Evolutionary conservation across 2,329 filamentous ascomycete species (phyloP).

Genomic region (Amauroascus niger): DNA sequence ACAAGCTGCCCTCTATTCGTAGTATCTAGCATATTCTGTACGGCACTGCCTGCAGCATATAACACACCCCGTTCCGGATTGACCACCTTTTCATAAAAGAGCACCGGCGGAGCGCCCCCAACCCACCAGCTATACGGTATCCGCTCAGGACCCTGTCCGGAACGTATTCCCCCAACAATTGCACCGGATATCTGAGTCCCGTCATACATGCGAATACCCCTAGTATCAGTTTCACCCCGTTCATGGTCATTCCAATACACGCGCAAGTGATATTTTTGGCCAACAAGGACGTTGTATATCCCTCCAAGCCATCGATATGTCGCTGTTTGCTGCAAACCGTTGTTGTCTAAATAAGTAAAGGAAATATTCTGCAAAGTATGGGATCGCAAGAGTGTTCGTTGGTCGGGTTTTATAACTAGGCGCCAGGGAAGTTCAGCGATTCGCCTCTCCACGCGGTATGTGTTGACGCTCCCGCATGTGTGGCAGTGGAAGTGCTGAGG

Average conservation of each 20-base stretch:
- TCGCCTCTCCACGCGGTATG: conserved; percentile 9
- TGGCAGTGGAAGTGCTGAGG: neutral
- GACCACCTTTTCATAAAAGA: conserved; percentile 28
- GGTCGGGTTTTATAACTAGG: conserved; percentile 22
- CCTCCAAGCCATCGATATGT: conserved; percentile 34
- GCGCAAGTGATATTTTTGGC: conserved; percentile 16
- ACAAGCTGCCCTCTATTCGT: neutral
- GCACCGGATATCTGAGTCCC: conserved; percentile 21
- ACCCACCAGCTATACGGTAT: conserved; percentile 24
- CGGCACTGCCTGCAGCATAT: neutral
- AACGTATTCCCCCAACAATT: conserved; percentile 23
- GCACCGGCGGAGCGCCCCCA: conserved; percentile 20
- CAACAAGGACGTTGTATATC: conserved; percentile 22
- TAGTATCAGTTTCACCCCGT: conserved; percentile 21
- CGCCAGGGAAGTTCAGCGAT: conserved; percentile 25
- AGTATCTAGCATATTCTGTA: neutral
- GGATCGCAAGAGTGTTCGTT: conserved; percentile 11
- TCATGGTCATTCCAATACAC: conserved; percentile 28
- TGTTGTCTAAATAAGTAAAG: conserved; percentile 20
- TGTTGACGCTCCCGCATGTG: neutral
- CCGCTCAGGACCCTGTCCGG: conserved; percentile 15
- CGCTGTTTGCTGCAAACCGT: conserved; percentile 17
- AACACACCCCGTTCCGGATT: neutral
- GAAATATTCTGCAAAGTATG: conserved; percentile 24
- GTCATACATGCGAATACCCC: conserved; percentile 27